phyloP scores from a whole-genome alignment of 163 green algal species.

The Coccomyxa subellipsoidea region DNA sequence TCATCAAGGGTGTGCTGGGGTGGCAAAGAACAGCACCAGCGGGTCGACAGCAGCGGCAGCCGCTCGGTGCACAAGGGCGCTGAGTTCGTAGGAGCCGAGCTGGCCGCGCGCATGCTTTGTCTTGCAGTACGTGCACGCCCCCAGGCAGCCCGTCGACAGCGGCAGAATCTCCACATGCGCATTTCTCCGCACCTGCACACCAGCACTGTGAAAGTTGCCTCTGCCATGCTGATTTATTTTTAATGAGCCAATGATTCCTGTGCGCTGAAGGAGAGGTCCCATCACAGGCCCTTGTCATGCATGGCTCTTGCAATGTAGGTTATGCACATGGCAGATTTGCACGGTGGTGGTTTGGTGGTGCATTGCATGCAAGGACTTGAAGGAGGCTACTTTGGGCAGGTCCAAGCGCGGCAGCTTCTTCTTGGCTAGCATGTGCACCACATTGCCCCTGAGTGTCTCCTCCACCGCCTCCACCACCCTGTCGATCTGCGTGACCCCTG shows the following conservation, averaged over 20 bases:
- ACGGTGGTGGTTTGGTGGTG: no score
- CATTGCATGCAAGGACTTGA: no score
- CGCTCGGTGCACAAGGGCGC: conserved; percentile 60
- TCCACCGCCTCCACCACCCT: conserved; percentile 90
- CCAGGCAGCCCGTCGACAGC: conserved; percentile 88
- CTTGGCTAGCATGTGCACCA: conserved; percentile 76
- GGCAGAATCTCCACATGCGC: conserved; percentile 87
- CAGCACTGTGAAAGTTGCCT: neutral
- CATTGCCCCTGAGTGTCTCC: conserved; percentile 84
- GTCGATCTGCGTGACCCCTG: conserved; percentile 72
- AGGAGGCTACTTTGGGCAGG: conserved; percentile 71
- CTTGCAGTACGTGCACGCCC: conserved; percentile 96
- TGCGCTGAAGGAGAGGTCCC: no score
- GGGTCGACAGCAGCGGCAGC: conserved; percentile 60
- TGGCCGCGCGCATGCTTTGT: conserved; percentile 89
- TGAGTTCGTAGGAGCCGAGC: conserved; percentile 69
- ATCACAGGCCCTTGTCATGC: no score
- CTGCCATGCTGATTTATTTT: neutral
- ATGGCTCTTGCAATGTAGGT: no score
- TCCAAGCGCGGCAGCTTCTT: conserved; percentile 80
- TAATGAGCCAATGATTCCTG: no score
- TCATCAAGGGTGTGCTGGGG: no score
- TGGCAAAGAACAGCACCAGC: conserved; percentile 25
- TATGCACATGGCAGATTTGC: no score
- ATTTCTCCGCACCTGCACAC: conserved; percentile 74